These are phyloP conservation scores for Senecio squalidus DNA, from an alignment of 140 eudicot genomes.

Conservation along the genomic window DNA sequence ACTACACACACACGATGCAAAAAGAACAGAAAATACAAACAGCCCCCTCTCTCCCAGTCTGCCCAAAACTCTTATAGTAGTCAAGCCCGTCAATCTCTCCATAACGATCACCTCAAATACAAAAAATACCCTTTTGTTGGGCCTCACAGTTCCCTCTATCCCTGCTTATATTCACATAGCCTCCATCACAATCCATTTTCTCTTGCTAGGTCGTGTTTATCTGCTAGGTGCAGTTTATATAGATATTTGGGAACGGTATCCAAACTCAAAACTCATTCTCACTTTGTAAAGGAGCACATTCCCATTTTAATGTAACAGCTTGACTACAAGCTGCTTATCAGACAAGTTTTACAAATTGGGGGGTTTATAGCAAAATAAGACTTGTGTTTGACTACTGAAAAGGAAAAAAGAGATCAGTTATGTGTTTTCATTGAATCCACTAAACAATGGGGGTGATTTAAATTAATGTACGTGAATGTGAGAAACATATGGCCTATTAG, in stretches of 20 bases:
- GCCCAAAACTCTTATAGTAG: neutral
- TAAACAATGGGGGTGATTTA: neutral
- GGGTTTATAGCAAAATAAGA: neutral
- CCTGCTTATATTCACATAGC: neutral
- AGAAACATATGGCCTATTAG: neutral
- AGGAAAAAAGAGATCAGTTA: neutral
- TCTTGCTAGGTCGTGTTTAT: neutral
- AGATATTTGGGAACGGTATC: neutral
- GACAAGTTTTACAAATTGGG: neutral
- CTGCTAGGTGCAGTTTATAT: neutral
- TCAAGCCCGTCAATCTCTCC: neutral
- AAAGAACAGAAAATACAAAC: neutral
- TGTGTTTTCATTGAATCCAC: neutral
- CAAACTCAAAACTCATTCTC: neutral
- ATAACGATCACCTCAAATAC: neutral
- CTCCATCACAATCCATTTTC: neutral
- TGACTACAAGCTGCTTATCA: neutral
- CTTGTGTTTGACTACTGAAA: constrained; percentile 1
- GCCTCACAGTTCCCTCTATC: neutral
- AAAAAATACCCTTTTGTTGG: neutral
- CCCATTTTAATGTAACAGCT: constrained; percentile 6
- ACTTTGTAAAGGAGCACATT: neutral
- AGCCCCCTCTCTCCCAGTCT: neutral
- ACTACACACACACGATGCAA: neutral
- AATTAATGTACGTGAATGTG: neutral